Conservation (phyloP, 2,329 filamentous ascomycete genomes). For the Sclerotinia glacialis region DNA sequence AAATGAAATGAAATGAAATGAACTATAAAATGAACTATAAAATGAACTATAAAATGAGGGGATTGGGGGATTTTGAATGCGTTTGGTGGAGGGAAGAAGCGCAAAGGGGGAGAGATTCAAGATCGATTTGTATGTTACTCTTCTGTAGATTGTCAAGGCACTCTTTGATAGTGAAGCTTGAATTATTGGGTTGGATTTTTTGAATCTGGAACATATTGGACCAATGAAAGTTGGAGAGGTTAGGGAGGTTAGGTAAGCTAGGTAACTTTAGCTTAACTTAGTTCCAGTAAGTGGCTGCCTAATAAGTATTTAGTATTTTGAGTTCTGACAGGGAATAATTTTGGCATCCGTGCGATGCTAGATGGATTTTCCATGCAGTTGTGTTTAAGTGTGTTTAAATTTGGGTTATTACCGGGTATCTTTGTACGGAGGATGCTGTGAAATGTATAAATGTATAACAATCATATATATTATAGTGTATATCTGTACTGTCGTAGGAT, state of each 20-base stretch:
- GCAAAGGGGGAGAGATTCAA: slow-evolving; percentile 5
- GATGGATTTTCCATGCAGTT: too few species aligned
- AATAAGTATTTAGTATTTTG: too few species aligned
- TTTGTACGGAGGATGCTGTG: neutral
- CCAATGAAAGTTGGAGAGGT: neutral
- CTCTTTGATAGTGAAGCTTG: neutral
- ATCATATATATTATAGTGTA: neutral
- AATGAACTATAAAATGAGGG: neutral
- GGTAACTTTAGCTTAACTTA: too few species aligned
- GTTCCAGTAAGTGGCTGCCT: too few species aligned
- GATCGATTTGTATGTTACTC: too few species aligned
- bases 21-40: too few species aligned
- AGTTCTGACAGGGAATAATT: too few species aligned
- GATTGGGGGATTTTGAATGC: neutral
- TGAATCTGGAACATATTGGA: neutral
- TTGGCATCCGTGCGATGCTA: too few species aligned
- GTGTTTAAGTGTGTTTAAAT: too few species aligned
- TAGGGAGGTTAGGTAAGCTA: neutral
- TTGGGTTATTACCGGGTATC: too few species aligned
- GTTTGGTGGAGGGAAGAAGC: neutral
- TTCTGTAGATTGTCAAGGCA: neutral
- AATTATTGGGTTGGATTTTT: neutral
- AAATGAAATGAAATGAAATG: too few species aligned
- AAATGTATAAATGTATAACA: neutral
- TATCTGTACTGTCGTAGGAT: too few species aligned